Percentiles rank a stretch among this genome's conserved stretches.
Evolutionary conservation across 371 early-diverging fungal genomes (phyloP).

Genomic region (Rhizomucor pusillus): DNA sequence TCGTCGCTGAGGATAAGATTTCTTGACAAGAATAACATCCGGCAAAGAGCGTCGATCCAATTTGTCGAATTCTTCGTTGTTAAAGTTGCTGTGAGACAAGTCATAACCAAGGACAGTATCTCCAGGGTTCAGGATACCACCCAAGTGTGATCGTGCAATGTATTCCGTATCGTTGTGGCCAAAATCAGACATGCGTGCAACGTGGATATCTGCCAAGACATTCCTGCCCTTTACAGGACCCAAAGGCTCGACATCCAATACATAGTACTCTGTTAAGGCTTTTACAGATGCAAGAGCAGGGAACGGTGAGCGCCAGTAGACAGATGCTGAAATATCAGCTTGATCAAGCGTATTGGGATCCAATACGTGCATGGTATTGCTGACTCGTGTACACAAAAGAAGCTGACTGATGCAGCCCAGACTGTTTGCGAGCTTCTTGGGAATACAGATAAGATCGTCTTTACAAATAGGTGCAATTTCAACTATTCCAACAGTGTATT

Average conservation of each 20-base stretch:
- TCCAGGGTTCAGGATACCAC: conserved; percentile 86
- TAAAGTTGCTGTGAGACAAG: conserved; percentile 86
- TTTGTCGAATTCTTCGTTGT: conserved; percentile 79
- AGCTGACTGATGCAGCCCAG: conserved; percentile 86
- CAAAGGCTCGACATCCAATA: conserved; percentile 88
- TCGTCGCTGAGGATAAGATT: conserved; percentile 86
- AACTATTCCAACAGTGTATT: conserved; percentile 72
- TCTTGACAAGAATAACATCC: conserved; percentile 89
- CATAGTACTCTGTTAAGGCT: conserved; percentile 87
- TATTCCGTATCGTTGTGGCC: conserved; percentile 82
- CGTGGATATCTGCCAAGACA: conserved; percentile 75
- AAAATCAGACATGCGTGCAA: conserved; percentile 77
- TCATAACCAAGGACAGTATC: conserved; percentile 94
- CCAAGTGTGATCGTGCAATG: conserved; percentile 92
- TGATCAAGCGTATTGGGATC: conserved; percentile 81
- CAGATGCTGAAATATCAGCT: conserved; percentile 72
- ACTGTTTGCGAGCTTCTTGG: conserved; percentile 78
- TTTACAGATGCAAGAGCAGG: conserved; percentile 68
- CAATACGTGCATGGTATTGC: conserved; percentile 80
- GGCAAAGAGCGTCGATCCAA: conserved; percentile 67
- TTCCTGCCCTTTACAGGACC: conserved; percentile 75
- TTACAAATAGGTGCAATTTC: conserved; percentile 98
- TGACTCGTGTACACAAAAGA: conserved; percentile 81
- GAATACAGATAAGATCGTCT: conserved; percentile 95
- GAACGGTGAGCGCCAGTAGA: conserved; percentile 88